A percentile compares a stretch with the other conserved stretches of the same genome.
phyloP scores from a whole-genome alignment of 1,284 basidiomycete species.

The Abortiporus biennis region DNA sequence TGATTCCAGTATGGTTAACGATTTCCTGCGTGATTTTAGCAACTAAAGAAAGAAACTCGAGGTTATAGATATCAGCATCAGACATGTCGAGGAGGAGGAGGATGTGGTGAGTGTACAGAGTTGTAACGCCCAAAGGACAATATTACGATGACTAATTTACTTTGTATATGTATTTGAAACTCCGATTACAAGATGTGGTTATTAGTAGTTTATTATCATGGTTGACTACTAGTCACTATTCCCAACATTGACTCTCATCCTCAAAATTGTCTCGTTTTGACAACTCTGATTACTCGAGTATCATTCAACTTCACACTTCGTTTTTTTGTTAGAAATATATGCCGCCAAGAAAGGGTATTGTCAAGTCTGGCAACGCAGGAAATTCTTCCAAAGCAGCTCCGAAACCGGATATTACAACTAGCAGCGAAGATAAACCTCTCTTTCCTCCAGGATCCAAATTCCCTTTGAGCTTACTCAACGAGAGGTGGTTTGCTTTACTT shows the following conservation, averaged over 20 bases:
- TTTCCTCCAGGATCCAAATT: slow-evolving; percentile 82
- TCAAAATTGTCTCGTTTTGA: too few relatives aligned
- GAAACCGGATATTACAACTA: slow-evolving; percentile 11
- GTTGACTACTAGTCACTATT: too few relatives aligned
- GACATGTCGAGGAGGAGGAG: slow-evolving; percentile 39
- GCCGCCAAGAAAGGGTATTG: slow-evolving; percentile 72
- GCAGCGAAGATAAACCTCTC: slow-evolving; percentile 43
- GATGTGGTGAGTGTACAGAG: too few relatives aligned
- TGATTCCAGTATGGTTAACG: slow-evolving; percentile 77
- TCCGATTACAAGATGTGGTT: too few relatives aligned
- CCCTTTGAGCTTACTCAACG: slow-evolving; percentile 70
- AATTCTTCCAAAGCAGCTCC: slow-evolving; percentile 61
- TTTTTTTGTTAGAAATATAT: too few relatives aligned
- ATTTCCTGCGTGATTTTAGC: slow-evolving; percentile 89
- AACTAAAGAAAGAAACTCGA: slow-evolving; percentile 87
- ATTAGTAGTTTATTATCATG: too few relatives aligned
- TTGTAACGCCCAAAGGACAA: too few relatives aligned
- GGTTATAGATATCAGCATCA: slow-evolving; percentile 77
- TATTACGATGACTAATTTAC: too few relatives aligned
- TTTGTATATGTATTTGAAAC: too few relatives aligned
- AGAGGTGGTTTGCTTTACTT: slow-evolving; percentile 48
- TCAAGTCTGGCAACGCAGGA: slow-evolving; percentile 82
- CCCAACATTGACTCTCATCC: too few relatives aligned
- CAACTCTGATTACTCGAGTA: too few relatives aligned
- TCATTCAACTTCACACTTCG: not conserved